A percentile compares a stretch with the other conserved stretches of the same genome.
These are phyloP conservation scores for Xylaria grammica DNA, from an alignment of 495 filamentous ascomycete genomes.

Conservation along the genomic window DNA sequence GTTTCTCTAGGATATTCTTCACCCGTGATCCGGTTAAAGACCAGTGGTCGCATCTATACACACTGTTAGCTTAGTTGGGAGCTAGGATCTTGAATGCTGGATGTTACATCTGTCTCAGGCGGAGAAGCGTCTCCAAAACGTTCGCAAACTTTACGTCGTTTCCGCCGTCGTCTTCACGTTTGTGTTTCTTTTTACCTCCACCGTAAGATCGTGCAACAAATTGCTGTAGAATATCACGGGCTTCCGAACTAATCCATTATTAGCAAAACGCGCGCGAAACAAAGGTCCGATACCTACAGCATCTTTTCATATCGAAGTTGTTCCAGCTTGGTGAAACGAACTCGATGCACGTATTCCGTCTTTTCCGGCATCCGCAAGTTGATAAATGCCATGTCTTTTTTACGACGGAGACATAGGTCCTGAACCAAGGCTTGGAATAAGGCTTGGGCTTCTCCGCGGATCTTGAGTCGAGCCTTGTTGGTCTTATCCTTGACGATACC, in stretches of 20 bases:
- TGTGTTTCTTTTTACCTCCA: conserved; percentile 34
- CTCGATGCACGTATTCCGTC: conserved; percentile 78
- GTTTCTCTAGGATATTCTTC: conserved; percentile 67
- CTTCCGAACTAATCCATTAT: conserved; percentile 62
- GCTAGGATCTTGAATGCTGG: not conserved
- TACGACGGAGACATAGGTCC: conserved; percentile 81
- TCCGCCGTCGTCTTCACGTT: not conserved
- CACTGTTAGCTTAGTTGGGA: conserved; percentile 21
- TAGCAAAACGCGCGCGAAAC: conserved; percentile 4
- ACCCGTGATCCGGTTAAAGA: conserved; percentile 76
- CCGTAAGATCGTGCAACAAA: conserved; percentile 51
- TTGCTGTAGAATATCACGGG: conserved; percentile 69
- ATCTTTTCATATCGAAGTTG: conserved; percentile 80
- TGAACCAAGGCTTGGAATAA: conserved; percentile 79
- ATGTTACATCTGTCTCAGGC: conserved; percentile 72
- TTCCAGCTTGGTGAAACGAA: conserved; percentile 78
- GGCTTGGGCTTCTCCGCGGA: conserved; percentile 48
- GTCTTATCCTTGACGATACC: conserved; percentile 55
- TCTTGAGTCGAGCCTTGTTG: conserved; percentile 12
- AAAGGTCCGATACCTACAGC: conserved; percentile 47
- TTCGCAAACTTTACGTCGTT: conserved; percentile 61
- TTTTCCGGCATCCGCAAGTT: conserved; percentile 80
- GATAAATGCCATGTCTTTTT: conserved; percentile 90
- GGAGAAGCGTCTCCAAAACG: conserved; percentile 81
- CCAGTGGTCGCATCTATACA: conserved; percentile 76